Base-by-base conservation (phyloP, 2,329 filamentous ascomycete genomes). In the Phyllosticta capitalensis region DNA sequence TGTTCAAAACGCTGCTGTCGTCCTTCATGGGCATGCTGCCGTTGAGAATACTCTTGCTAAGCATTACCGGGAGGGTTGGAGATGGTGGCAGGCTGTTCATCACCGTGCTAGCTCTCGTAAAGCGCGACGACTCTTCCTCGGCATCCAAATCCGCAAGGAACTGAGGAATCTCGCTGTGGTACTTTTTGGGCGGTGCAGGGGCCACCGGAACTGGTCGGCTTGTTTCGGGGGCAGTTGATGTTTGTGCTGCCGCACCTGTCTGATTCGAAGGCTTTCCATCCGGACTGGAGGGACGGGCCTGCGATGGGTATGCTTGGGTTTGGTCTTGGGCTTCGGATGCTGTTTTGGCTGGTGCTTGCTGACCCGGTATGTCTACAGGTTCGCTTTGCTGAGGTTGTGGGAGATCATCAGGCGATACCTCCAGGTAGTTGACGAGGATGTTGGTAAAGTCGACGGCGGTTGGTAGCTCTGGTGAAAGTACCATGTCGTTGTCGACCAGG, bases 401-500 rank as follows among this genome's bases (percentile, higher is more conserved):
- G 28, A 86, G 74, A 68, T 92, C 87, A 59, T 91, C 87, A 38
- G 89, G 84, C 67, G 83, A 89, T 63, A 97, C 89, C 76, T 99
- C 94, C 69, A 99, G 90, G 72, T 97, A 99, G 75, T 99, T 99
- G 74, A 99, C 92, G 19, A 99, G 80, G 70, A 96, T 95, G 76
- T 97, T 97, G 64, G 91, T 95, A 72, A 95, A 96, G 72, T 99
- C 94, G 61, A 99, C 94, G 1, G 94, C 95, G 0, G 94, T 97
- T 14, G 94, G 92, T 59, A 96, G 80, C 64, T 88, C 84, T 62
- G 89, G 85, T 17, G 90, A 94, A 14, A 91, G 94, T 70, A 87
- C 84, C 90, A 96, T 96, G 68, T 92, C 87, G 61, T 89, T 89
- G 75, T 97, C 92, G 55, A 96, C 91, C 65, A 99, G 82, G 76